Percentiles rank a stretch among this genome's conserved stretches.
Evolutionary conservation across 73 alveolate species (phyloP).

Genomic region (Effrenium voratum): DNA sequence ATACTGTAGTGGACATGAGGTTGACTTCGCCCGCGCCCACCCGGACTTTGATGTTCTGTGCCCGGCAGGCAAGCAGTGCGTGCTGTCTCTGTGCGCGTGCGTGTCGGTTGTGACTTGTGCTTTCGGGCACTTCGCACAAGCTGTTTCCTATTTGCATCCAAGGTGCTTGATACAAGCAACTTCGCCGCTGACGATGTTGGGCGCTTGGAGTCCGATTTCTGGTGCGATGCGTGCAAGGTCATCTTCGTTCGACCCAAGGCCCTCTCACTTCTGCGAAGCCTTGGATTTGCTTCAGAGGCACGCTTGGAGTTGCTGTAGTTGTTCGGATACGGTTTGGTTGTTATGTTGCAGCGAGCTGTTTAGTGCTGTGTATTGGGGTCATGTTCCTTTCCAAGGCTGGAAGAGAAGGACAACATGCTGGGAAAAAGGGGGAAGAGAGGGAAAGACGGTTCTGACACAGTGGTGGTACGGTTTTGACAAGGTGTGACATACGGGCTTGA

Average conservation of each 20-base stretch:
- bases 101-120: neutral
- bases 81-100: neutral
- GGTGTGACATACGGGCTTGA: no score
- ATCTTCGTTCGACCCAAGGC: neutral
- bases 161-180: neutral
- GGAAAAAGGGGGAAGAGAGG: no score
- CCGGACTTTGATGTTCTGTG: slow-evolving; percentile 6
- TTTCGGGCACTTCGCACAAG: neutral
- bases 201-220: no score
- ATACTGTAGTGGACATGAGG: neutral
- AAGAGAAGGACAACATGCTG: no score
- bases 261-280: neutral
- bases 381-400: no score
- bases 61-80: neutral
- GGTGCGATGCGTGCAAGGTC: neutral
- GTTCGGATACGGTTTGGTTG: no score
- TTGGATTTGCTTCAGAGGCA: neutral
- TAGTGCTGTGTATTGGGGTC: no score
- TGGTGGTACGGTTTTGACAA: no score
- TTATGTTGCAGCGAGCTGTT: no score
- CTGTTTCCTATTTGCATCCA: neutral
- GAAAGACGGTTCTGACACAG: no score
- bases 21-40: neutral
- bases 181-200: neutral
- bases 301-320: neutral